phyloP scores from a whole-genome alignment of 1,284 basidiomycete species.

The Omphalotus olearius region DNA sequence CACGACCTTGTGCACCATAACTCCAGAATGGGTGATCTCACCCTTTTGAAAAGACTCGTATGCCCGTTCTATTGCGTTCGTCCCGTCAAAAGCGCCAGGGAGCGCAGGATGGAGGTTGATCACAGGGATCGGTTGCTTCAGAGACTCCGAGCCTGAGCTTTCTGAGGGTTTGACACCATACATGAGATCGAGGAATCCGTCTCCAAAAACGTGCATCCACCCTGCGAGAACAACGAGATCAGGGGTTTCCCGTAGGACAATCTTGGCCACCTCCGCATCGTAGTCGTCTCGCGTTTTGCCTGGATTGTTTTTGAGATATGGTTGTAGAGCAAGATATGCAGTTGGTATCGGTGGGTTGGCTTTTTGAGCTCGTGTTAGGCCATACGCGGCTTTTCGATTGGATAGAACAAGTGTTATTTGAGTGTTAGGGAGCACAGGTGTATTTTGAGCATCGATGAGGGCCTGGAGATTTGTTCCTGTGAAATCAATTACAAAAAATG shows the following conservation, averaged over 20 bases:
- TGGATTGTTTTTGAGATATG: constrained; percentile 75
- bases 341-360: constrained; percentile 79
- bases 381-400: constrained; percentile 90
- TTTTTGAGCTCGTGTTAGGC: constrained; percentile 74
- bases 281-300: constrained; percentile 81
- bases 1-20: constrained; percentile 94
- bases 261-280: constrained; percentile 77
- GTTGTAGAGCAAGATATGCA: constrained; percentile 80
- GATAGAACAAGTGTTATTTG: constrained; percentile 85
- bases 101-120: constrained; percentile 98
- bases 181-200: constrained; percentile 50
- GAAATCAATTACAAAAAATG: neutral
- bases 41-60: constrained; percentile 86
- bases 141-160: neutral
- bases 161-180: constrained; percentile 28
- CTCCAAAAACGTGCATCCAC: constrained; percentile 92
- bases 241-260: constrained; percentile 63
- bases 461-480: constrained; percentile 94
- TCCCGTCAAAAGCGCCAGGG: constrained; percentile 92
- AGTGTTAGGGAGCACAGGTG: constrained; percentile 62
- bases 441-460: constrained; percentile 81
- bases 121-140: constrained; percentile 62
- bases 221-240: constrained; percentile 93
- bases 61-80: constrained; percentile 85
- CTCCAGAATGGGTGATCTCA: constrained; percentile 75